Conservation (phyloP, 2,329 filamentous ascomycete species). For the Epichloe coenophiala region DNA sequence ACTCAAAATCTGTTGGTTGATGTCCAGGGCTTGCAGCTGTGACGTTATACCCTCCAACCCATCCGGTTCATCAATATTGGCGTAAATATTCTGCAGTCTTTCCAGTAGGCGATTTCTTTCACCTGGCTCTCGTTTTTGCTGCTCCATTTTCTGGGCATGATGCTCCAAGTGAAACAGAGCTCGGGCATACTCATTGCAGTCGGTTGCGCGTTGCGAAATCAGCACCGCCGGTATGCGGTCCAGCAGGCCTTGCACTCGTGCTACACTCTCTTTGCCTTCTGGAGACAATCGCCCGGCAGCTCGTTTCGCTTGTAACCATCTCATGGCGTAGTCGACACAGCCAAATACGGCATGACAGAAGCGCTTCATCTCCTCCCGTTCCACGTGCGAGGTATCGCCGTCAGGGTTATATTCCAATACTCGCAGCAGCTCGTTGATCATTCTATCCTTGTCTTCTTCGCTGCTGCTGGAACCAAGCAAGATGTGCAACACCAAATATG, state of each 20-base stretch:
- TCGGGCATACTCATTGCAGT: conserved; percentile 84
- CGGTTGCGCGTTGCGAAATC: conserved; percentile 68
- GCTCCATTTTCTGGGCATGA: conserved; percentile 49
- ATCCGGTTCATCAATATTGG: conserved; percentile 94
- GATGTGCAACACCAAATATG: conserved; percentile 74
- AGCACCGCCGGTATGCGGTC: conserved; percentile 60
- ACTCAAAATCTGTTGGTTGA: conserved; percentile 85
- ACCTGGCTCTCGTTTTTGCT: conserved; percentile 30
- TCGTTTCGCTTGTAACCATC: conserved; percentile 71
- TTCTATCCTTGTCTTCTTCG: conserved; percentile 46
- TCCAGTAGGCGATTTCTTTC: conserved; percentile 56
- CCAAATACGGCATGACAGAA: conserved; percentile 89
- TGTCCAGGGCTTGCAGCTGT: conserved; percentile 72
- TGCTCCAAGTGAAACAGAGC: conserved; percentile 93
- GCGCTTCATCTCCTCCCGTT: conserved; percentile 64
- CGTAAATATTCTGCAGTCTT: conserved; percentile 83
- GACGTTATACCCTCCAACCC: conserved; percentile 89
- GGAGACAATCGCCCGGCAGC: conserved; percentile 15
- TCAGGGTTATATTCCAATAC: conserved; percentile 53
- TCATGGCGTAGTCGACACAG: conserved; percentile 79
- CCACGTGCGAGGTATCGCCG: conserved; percentile 38
- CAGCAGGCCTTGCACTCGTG: conserved; percentile 36
- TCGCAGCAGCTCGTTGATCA: conserved; percentile 59
- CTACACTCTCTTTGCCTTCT: conserved; percentile 34
- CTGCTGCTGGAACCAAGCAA: conserved; percentile 55